phyloP scores from a whole-genome alignment of 495 filamentous ascomycete species.

The Neurospora hispaniola region DNA sequence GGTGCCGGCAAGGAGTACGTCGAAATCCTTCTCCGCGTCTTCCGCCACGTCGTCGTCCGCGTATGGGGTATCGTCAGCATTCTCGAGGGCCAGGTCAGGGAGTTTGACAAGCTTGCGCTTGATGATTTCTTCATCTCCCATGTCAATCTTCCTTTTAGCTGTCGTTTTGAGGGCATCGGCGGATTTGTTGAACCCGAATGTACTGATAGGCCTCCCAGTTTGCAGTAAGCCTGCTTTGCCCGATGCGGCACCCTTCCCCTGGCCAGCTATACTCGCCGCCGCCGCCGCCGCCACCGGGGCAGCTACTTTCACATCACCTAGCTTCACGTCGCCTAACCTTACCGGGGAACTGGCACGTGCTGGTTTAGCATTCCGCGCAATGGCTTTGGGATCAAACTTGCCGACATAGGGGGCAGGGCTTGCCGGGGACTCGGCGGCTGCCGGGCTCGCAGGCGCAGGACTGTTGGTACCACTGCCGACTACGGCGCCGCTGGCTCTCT shows the following conservation, averaged over 20 bases:
- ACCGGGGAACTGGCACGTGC: slow-evolving; percentile 32
- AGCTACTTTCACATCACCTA: slow-evolving; percentile 21
- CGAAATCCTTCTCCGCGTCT: slow-evolving; percentile 56
- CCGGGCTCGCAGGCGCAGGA: slow-evolving; percentile 45
- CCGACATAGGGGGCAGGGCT: slow-evolving; percentile 49
- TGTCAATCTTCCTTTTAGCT: slow-evolving; percentile 63
- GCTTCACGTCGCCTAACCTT: slow-evolving; percentile 28
- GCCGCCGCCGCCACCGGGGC: not conserved
- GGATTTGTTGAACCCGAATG: slow-evolving; percentile 71
- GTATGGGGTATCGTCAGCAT: slow-evolving; percentile 47
- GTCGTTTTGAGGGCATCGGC: slow-evolving; percentile 55
- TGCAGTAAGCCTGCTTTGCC: slow-evolving; percentile 14
- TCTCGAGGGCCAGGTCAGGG: slow-evolving; percentile 60
- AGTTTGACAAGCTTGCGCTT: slow-evolving; percentile 81
- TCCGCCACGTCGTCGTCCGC: slow-evolving; percentile 49
- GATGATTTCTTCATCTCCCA: slow-evolving; percentile 79
- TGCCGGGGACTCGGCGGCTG: slow-evolving; percentile 31
- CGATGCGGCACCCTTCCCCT: slow-evolving; percentile 3
- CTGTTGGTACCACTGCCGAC: slow-evolving; percentile 29
- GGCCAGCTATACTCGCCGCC: not conserved
- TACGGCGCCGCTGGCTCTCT: slow-evolving; percentile 49
- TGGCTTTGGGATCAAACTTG: slow-evolving; percentile 85
- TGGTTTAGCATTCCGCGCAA: slow-evolving; percentile 60
- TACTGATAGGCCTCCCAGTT: slow-evolving; percentile 48
- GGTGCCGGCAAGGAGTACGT: slow-evolving; percentile 53